These are phyloP conservation scores for Fusarium sp. DNA, from an alignment of 2,329 filamentous ascomycete species.

Conservation along the genomic window DNA sequence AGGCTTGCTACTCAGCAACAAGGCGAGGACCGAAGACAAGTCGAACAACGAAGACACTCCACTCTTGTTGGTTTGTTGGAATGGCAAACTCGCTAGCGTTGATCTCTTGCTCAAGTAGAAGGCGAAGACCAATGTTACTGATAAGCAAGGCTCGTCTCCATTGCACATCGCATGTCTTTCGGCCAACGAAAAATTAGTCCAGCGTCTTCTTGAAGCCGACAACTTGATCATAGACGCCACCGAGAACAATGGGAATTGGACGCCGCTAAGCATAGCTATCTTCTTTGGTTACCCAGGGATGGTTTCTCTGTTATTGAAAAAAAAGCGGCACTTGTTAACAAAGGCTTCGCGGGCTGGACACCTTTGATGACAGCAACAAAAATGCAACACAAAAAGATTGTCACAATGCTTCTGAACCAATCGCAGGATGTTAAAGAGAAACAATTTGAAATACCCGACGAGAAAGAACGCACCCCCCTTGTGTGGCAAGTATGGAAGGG, in stretches of 20 bases:
- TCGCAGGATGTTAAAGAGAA: accelerated
- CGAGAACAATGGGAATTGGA: background rate
- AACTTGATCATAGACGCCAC: background rate
- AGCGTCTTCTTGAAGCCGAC: background rate
- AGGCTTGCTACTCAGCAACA: background rate
- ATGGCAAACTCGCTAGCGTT: background rate
- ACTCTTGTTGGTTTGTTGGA: background rate
- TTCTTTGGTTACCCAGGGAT: no score
- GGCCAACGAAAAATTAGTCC: background rate
- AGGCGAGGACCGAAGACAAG: no score
- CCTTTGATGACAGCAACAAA: conserved; percentile 1
- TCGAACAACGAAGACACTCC: background rate
- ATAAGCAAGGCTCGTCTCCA: background rate
- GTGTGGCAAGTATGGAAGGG: no score
- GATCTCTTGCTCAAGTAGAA: background rate
- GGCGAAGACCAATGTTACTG: background rate
- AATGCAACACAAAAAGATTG: background rate
- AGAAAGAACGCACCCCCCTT: background rate
- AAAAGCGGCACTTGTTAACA: background rate
- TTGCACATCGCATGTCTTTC: background rate
- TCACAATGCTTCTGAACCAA: background rate
- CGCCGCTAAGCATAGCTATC: background rate
- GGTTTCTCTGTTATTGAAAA: no score
- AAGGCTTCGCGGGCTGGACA: background rate
- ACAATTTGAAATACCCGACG: background rate